Conservation (phyloP, 352 stramenopile genomes). For the Pythium coloratum region DNA sequence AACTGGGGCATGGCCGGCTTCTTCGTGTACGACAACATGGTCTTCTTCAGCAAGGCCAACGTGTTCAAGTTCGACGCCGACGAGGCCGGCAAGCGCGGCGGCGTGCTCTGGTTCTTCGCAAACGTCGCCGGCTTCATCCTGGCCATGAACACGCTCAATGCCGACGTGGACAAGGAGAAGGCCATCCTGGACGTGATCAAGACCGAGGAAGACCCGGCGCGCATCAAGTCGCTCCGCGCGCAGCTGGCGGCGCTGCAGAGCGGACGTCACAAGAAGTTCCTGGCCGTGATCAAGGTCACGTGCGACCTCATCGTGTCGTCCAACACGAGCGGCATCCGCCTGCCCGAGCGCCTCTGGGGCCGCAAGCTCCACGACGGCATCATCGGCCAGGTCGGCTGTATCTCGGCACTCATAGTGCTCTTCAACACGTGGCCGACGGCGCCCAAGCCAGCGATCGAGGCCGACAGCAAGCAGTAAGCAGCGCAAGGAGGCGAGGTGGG, state of each 20-base stretch:
- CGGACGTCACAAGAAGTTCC: constrained; percentile 76
- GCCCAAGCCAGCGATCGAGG: constrained; percentile 26
- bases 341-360: constrained; percentile 78
- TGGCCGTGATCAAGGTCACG: constrained; percentile 75
- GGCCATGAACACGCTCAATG: constrained; percentile 70
- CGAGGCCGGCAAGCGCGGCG: constrained; percentile 61
- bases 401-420: constrained; percentile 81
- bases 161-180: constrained; percentile 80
- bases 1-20: constrained; percentile 83
- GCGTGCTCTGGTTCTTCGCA: constrained; percentile 82
- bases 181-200: constrained; percentile 68
- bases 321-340: constrained; percentile 77
- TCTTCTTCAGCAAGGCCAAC: constrained; percentile 82
- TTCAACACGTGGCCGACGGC: constrained; percentile 80
- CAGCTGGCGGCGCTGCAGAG: constrained; percentile 64
- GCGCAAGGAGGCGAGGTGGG: not conserved
- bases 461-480: constrained; percentile 22
- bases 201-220: constrained; percentile 60
- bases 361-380: constrained; percentile 85
- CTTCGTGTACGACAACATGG: constrained; percentile 87
- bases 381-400: constrained; percentile 71
- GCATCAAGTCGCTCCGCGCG: constrained; percentile 48
- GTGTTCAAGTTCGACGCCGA: constrained; percentile 65
- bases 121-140: constrained; percentile 81
- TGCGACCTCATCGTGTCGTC: constrained; percentile 87